phyloP scores from a whole-genome alignment of 108 stramenopile species.

The Skeletonema tropicum region DNA sequence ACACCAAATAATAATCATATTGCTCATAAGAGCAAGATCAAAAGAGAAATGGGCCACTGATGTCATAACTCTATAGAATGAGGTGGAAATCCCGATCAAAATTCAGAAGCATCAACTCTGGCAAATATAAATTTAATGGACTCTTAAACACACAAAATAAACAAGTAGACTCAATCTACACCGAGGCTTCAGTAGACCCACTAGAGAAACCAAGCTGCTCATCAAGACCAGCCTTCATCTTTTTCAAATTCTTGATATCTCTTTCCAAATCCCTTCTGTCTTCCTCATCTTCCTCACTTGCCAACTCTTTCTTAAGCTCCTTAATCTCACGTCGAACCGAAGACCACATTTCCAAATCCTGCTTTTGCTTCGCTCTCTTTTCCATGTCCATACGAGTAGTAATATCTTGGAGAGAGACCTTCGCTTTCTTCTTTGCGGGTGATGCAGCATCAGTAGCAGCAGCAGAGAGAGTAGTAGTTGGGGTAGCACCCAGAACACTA shows the following conservation, averaged over 20 bases:
- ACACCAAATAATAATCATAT: neutral
- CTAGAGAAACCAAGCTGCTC: slow-evolving; percentile 17
- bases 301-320: slow-evolving; percentile 22
- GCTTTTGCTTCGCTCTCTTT: slow-evolving; percentile 15
- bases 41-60: no score
- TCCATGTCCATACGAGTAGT: neutral
- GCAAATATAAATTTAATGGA: neutral
- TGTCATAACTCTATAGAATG: no score
- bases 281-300: slow-evolving; percentile 11
- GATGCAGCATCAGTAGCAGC: neutral
- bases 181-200: neutral
- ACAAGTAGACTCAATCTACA: neutral
- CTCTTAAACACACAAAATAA: neutral
- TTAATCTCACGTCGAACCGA: slow-evolving; percentile 13
- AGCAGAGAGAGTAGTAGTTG: neutral
- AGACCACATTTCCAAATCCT: slow-evolving; percentile 38
- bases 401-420: neutral
- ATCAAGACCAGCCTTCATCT: slow-evolving; percentile 27
- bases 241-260: slow-evolving; percentile 20
- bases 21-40: no score
- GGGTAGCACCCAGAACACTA: neutral
- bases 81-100: no score
- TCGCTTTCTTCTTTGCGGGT: neutral
- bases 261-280: slow-evolving; percentile 16
- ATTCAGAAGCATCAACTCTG: neutral